These are phyloP conservation scores for Eutrema yunnanense DNA, from an alignment of 345 rosid genomes.

Conservation along the genomic window DNA sequence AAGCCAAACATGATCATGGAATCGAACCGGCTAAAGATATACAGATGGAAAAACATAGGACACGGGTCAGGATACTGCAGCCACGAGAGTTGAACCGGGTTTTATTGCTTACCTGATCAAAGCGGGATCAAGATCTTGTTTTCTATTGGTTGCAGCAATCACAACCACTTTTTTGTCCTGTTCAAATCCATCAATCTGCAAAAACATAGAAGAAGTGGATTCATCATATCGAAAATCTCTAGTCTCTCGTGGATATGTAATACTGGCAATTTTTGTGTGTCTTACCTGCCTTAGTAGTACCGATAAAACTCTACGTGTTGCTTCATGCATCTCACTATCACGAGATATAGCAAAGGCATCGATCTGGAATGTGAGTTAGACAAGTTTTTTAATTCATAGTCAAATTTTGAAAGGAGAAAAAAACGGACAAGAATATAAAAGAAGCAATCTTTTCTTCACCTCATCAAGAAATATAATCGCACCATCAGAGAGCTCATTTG, in stretches of 20 bases:
- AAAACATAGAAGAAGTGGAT: neutral
- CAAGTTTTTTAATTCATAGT: neutral
- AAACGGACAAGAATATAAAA: neutral
- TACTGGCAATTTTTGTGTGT: neutral
- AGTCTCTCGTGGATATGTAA: neutral
- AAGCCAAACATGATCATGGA: slow-evolving; percentile 71
- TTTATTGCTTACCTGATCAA: slow-evolving; percentile 52
- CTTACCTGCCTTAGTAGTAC: slow-evolving; percentile 85
- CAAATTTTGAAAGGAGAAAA: neutral
- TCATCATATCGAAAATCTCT: neutral
- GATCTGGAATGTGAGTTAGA: slow-evolving; percentile 42
- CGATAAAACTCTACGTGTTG: slow-evolving; percentile 85
- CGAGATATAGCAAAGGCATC: slow-evolving; percentile 91
- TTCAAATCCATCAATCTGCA: slow-evolving; percentile 96
- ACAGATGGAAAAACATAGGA: neutral
- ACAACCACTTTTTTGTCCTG: slow-evolving; percentile 84
- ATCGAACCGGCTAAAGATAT: slow-evolving; percentile 69
- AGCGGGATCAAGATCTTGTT: slow-evolving; percentile 95
- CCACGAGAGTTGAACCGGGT: neutral
- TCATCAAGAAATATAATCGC: slow-evolving; percentile 88
- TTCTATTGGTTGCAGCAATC: slow-evolving; percentile 92
- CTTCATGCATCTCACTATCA: slow-evolving; percentile 87
- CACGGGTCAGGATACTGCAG: slow-evolving; percentile 9
- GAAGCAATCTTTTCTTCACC: slow-evolving; percentile 37
- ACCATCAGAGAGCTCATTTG: slow-evolving; percentile 77